Conservation (phyloP, 2,329 filamentous ascomycete species). For the Fusarium euwallaceae region DNA sequence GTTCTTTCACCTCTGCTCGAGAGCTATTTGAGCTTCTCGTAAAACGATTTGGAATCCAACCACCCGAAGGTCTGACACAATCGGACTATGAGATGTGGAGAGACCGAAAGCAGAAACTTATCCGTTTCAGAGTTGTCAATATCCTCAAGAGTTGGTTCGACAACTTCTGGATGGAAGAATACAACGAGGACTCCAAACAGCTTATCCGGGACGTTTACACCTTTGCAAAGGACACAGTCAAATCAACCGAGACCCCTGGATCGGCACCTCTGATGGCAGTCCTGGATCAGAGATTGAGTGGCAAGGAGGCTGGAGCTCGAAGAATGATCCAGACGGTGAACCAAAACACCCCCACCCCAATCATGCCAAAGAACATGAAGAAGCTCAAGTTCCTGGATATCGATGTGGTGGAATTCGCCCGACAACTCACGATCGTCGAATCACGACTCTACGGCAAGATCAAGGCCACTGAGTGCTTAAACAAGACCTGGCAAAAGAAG, state of each 20-base stretch:
- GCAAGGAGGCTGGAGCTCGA: constrained; percentile 88
- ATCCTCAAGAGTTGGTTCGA: constrained; percentile 99
- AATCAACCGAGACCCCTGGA: constrained; percentile 92
- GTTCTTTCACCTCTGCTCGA: constrained; percentile 90
- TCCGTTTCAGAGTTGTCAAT: constrained; percentile 95
- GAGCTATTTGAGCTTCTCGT: constrained; percentile 95
- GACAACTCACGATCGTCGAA: constrained; percentile 96
- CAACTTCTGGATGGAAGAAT: constrained; percentile 98
- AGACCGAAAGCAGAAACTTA: constrained; percentile 94
- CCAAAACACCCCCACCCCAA: constrained; percentile 85
- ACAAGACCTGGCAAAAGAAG: constrained; percentile 99
- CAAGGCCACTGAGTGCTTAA: constrained; percentile 93
- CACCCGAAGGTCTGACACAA: constrained; percentile 82
- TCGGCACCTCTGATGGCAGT: constrained; percentile 86
- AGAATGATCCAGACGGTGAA: constrained; percentile 89
- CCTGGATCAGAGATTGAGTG: constrained; percentile 88
- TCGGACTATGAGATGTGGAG: constrained; percentile 89
- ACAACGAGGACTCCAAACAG: constrained; percentile 84
- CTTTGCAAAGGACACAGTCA: constrained; percentile 92
- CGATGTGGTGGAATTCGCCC: constrained; percentile 95
- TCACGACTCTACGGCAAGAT: constrained; percentile 96
- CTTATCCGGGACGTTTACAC: constrained; percentile 90
- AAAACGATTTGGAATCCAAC: constrained; percentile 91
- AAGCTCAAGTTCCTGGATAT: constrained; percentile 99
- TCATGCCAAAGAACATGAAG: constrained; percentile 99